A percentile compares a stretch with the other conserved stretches of the same genome.
Conservation (phyloP, 306 rosid genomes). For the Ochetophila trinervis region DNA sequence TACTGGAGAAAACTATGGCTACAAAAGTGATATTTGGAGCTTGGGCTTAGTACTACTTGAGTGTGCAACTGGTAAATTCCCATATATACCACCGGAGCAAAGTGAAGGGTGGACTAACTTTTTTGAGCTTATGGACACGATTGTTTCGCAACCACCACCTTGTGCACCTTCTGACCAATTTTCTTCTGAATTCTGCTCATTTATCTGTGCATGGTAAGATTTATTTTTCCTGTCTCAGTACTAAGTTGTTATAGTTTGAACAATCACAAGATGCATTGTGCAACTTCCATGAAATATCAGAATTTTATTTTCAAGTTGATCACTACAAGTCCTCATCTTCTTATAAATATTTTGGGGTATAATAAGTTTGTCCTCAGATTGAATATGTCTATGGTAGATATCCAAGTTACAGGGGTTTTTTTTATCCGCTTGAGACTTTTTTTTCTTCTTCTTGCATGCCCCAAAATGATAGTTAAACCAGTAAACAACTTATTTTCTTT, state of each 20-base stretch:
- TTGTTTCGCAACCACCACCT: conserved; percentile 82
- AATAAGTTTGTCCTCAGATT: background rate
- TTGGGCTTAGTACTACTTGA: conserved; percentile 85
- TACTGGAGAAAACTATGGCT: conserved; percentile 60
- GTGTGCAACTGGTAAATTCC: conserved; percentile 87
- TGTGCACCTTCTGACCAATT: conserved; percentile 78
- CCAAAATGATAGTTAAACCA: background rate
- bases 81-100: conserved; percentile 80
- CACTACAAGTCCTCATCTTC: conserved; percentile 9
- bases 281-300: background rate
- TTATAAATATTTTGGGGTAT: background rate
- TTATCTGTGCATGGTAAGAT: conserved; percentile 89
- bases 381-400: background rate
- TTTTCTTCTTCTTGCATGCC: too few species aligned
- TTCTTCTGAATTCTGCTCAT: conserved; percentile 78
- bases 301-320: too few species aligned
- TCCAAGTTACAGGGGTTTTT: background rate
- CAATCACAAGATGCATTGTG: conserved; percentile 4
- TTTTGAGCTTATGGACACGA: conserved; percentile 85
- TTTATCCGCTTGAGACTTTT: too few species aligned
- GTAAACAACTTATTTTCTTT: background rate
- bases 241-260: conserved; percentile 15
- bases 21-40: conserved; percentile 98
- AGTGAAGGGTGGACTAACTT: conserved; percentile 66
- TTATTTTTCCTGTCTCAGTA: conserved; percentile 13